These are phyloP conservation scores for Rubia tinctorum DNA, from an alignment of 305 asterid species.

Conservation along the genomic window DNA sequence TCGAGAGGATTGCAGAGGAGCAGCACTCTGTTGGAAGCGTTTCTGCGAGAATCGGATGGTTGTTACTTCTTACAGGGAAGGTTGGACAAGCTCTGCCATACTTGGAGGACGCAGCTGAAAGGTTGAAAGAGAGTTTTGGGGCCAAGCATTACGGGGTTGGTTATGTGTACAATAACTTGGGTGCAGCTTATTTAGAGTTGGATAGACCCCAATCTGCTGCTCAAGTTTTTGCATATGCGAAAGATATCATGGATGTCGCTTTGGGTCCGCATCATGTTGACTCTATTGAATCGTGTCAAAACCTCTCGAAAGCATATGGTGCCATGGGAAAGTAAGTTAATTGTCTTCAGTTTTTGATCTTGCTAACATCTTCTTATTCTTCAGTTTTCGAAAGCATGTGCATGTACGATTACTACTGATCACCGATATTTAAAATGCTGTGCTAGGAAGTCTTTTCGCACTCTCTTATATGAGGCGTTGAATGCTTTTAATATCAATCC, in stretches of 20 bases:
- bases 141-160: constrained; percentile 80
- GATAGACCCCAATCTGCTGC: constrained; percentile 95
- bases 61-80: constrained; percentile 69
- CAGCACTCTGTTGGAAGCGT: constrained; percentile 89
- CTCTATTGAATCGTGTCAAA: constrained; percentile 78
- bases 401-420: no score
- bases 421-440: not conserved
- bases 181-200: constrained; percentile 86
- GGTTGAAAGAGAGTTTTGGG: constrained; percentile 92
- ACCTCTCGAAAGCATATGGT: constrained; percentile 86
- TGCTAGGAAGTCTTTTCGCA: not conserved
- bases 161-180: constrained; percentile 84
- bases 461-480: not conserved
- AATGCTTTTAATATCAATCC: not conserved
- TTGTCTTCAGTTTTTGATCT: not conserved
- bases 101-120: constrained; percentile 89
- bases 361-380: not conserved
- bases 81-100: constrained; percentile 71
- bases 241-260: constrained; percentile 85
- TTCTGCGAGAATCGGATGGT: constrained; percentile 88
- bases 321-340: constrained; percentile 70
- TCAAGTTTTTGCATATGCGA: constrained; percentile 85
- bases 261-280: constrained; percentile 91
- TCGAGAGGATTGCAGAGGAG: constrained; percentile 78
- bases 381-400: no score